Percentiles rank a stretch among this genome's conserved stretches.
Evolutionary conservation across 176 grass and related monocot species (phyloP).

Genomic region (Raddia distichophylla): DNA sequence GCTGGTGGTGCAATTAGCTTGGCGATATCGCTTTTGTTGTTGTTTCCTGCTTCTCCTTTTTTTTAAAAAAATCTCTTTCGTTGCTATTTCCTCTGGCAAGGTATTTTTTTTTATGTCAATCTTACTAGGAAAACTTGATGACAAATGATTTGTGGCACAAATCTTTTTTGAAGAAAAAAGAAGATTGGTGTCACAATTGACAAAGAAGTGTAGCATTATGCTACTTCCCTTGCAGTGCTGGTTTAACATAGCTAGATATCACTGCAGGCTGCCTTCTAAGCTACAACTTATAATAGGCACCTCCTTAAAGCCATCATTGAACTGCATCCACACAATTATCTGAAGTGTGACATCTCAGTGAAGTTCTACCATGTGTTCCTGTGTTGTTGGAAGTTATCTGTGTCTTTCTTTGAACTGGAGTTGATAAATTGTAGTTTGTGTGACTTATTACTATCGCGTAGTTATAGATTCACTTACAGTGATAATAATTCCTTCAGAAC

Average conservation of each 20-base stretch:
- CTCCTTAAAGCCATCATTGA: neutral
- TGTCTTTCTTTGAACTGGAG: slow-evolving; percentile 4
- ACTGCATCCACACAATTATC: neutral
- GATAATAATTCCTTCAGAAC: slow-evolving; percentile 16
- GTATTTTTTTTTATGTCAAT: neutral
- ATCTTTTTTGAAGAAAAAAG: too few relatives aligned
- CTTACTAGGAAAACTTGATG: neutral
- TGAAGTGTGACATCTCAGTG: neutral
- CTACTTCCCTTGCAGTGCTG: neutral
- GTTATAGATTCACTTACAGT: slow-evolving; percentile 1
- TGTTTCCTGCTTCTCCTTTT: neutral
- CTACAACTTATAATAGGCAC: slow-evolving; percentile 1
- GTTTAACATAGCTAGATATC: neutral
- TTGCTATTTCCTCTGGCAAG: neutral
- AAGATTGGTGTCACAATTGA: neutral
- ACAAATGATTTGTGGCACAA: neutral
- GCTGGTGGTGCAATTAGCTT: neutral
- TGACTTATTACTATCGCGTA: neutral
- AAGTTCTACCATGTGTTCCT: slow-evolving; percentile 8
- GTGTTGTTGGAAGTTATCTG: neutral
- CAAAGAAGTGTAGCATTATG: slow-evolving; percentile 10
- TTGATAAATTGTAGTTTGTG: neutral
- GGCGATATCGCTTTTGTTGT: slow-evolving; percentile 3
- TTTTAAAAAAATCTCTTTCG: neutral
- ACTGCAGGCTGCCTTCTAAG: neutral